These are phyloP conservation scores for Wallacemonas collosoma DNA, from an alignment of 208 protist genomes.

Conservation along the genomic window DNA sequence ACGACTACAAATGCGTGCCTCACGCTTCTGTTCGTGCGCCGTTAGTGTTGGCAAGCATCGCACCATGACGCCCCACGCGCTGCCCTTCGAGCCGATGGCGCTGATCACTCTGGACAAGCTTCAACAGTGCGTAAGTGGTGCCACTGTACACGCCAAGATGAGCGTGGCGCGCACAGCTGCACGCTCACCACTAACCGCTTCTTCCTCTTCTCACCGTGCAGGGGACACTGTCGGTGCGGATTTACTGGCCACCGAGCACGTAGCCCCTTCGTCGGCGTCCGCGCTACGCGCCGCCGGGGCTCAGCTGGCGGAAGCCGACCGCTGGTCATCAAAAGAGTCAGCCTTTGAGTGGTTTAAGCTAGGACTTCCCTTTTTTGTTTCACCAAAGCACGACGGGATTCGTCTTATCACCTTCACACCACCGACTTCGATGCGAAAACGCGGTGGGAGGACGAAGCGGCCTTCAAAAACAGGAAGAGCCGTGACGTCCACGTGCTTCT, in stretches of 20 bases:
- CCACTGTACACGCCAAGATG: no score
- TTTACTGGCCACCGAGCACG: no score
- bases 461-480: background rate
- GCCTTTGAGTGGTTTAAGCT: slow-evolving; percentile 16
- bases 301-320: background rate
- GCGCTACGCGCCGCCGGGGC: background rate
- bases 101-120: slow-evolving; percentile 75
- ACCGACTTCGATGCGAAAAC: slow-evolving; percentile 5
- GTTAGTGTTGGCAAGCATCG: background rate
- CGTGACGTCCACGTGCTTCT: slow-evolving; percentile 62
- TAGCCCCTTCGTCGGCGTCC: background rate
- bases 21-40: background rate
- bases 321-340: slow-evolving; percentile 1
- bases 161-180: no score
- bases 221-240: background rate
- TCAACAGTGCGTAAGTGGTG: background rate
- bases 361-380: slow-evolving; percentile 73
- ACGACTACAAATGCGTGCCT: background rate
- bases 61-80: slow-evolving; percentile 12
- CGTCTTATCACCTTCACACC: slow-evolving; percentile 73
- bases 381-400: slow-evolving; percentile 88
- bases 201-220: background rate
- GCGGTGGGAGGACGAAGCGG: background rate
- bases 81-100: slow-evolving; percentile 89
- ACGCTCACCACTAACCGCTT: background rate